These are phyloP conservation scores for Prinsepia uniflora DNA, from an alignment of 306 rosid species.

Conservation along the genomic window DNA sequence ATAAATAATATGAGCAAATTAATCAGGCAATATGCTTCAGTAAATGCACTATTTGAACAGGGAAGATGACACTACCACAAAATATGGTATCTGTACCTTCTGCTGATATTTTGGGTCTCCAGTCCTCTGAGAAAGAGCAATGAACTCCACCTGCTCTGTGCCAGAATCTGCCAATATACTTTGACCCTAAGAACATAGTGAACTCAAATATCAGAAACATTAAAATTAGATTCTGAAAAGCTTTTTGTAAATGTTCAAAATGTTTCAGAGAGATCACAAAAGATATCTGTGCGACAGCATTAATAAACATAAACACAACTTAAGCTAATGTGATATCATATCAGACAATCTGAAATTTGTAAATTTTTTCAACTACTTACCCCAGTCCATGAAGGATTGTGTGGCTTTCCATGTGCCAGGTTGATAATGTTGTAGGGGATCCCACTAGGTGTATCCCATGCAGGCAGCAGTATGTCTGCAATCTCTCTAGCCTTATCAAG, in stretches of 20 bases:
- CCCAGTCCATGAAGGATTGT: constrained; percentile 94
- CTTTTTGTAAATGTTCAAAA: background rate
- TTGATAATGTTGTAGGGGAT: constrained; percentile 91
- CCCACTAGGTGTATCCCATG: constrained; percentile 92
- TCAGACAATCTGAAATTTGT: background rate
- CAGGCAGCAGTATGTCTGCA: constrained; percentile 95
- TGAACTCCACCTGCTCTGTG: constrained; percentile 96
- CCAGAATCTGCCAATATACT: constrained; percentile 96
- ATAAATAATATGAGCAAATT: background rate
- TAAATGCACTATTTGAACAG: background rate
- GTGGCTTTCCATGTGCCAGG: constrained; percentile 72
- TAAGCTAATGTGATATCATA: background rate
- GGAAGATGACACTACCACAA: constrained; percentile 4
- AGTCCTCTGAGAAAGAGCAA: constrained; percentile 93
- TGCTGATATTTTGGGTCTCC: constrained; percentile 90
- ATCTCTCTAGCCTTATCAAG: constrained; percentile 87
- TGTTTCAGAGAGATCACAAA: constrained; percentile 12
- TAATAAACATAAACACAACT: background rate
- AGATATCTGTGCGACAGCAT: constrained; percentile 10
- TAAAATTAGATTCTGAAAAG: background rate
- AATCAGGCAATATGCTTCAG: background rate
- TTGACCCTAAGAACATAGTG: constrained; percentile 60
- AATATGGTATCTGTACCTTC: constrained; percentile 49
- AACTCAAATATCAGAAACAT: background rate
- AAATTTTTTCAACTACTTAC: constrained; percentile 40